Evolutionary conservation across 805 yeast species (phyloP).

Genomic region (Starmerella asiatica): DNA sequence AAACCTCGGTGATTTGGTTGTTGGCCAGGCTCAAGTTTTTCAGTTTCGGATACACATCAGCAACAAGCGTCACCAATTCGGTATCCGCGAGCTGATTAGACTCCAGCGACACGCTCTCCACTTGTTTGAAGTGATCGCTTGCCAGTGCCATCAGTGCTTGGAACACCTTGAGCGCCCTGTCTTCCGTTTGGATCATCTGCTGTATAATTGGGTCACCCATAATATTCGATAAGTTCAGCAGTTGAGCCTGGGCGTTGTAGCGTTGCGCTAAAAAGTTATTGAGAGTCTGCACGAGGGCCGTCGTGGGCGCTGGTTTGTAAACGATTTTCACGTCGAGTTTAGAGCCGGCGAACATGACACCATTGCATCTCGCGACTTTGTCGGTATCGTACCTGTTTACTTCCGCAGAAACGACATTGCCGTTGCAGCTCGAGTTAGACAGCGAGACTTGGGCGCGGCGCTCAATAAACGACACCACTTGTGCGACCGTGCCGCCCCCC

Average conservation of each 20-base stretch:
- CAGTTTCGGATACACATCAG: constrained; percentile 61
- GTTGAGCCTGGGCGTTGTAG: constrained; percentile 47
- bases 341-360: constrained; percentile 72
- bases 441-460: constrained; percentile 51
- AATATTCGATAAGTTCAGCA: constrained; percentile 58
- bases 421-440: constrained; percentile 40
- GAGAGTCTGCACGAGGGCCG: constrained; percentile 46
- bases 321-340: constrained; percentile 40
- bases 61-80: constrained; percentile 44
- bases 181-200: constrained; percentile 51
- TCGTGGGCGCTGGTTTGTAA: constrained; percentile 8
- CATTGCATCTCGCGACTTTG: constrained; percentile 46
- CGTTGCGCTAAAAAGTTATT: constrained; percentile 48
- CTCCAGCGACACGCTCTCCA: constrained; percentile 47
- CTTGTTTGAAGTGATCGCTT: constrained; percentile 33
- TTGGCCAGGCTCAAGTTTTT: constrained; percentile 68
- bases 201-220: constrained; percentile 50
- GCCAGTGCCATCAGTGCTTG: constrained; percentile 83
- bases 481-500: constrained; percentile 64
- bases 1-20: constrained; percentile 49
- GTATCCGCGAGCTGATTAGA: constrained; percentile 51
- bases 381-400: constrained; percentile 49
- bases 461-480: constrained; percentile 52
- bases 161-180: constrained; percentile 68
- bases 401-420: constrained; percentile 45